Base-by-base conservation (phyloP, 2,329 filamentous ascomycete species). In the Fusarium luffae region DNA sequence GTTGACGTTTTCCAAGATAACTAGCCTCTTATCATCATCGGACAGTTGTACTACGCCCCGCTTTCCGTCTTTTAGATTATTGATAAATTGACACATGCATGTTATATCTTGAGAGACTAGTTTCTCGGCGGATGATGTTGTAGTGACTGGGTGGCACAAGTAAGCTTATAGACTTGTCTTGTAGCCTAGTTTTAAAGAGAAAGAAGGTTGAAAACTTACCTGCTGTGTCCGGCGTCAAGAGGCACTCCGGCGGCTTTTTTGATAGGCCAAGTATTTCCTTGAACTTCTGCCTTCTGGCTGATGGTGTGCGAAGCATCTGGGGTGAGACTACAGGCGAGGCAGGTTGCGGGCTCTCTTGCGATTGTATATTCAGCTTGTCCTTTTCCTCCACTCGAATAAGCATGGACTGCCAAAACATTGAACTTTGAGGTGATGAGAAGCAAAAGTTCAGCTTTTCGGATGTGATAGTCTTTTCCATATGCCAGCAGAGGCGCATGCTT, bases 41-140 rank as follows among this genome's bases (percentile, higher is more conserved):
- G 13, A 21, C 8, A 44, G 1, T 11, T 25, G 42, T 0, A 44
- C 12, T 1, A 44, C 1, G 13, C 42, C 42, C 4, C 23, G 42
- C 4, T 25, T 44, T 1, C 5, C 42, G 19, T 25, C 19, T 23
- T 21, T 18, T 0, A 44, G 8, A 4, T 44, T 44, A 7, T 21
- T 44, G 21, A 44, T 44, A 7, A 44, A 44, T 4, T 21, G 42
- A 2, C 42, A 44, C 42, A 44, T 44, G 42, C 42, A 21, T 4
- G 42, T 2, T 10, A 44, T 21, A 25, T 44, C 42, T 0, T 44
- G 5, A 16, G n/a, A 18, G 2, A 23, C 23, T 0, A 23, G 18
- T 6, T 21, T 21, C 16, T 21, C 14, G 3, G 23, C 42, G 0
- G 42, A 44, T 0, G 19, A 18, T 0, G n/a, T 7, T 0, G 0